Conservation (phyloP, 768 basidiomycete species). For the Mycena galericulata region DNA sequence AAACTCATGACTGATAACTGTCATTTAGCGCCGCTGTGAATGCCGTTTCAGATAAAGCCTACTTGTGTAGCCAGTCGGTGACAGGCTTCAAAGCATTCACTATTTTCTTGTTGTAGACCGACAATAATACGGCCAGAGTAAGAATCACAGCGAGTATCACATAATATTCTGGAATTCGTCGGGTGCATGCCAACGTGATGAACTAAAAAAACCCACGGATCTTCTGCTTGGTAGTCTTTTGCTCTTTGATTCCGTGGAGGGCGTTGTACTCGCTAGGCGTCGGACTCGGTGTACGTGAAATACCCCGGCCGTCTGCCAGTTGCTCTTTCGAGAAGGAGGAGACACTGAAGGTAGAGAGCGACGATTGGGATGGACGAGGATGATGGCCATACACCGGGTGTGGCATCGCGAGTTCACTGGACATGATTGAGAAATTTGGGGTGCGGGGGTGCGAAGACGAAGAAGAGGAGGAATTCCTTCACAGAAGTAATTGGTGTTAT, state of each 20-base stretch:
- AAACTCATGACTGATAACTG: conserved; percentile 42
- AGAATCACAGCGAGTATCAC: conserved; percentile 45
- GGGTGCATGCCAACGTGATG: neutral
- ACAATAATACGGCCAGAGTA: conserved; percentile 50
- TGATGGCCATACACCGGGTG: conserved; percentile 14
- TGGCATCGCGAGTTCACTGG: conserved; percentile 11
- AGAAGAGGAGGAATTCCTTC: neutral
- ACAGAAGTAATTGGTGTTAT: neutral
- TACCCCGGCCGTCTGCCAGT: neutral
- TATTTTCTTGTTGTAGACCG: conserved; percentile 60
- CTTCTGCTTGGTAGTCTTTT: conserved; percentile 3
- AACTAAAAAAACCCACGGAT: conserved; percentile 13
- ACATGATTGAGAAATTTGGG: conserved; percentile 2
- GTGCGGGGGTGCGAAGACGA: neutral
- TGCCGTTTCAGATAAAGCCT: conserved; percentile 29
- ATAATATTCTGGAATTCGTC: conserved; percentile 33
- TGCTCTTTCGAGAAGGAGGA: neutral
- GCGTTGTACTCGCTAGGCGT: conserved; percentile 48
- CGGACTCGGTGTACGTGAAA: conserved; percentile 52
- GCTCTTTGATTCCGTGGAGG: conserved; percentile 38
- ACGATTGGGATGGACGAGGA: neutral
- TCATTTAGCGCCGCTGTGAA: conserved; percentile 27
- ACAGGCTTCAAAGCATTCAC: conserved; percentile 60
- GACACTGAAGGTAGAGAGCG: conserved; percentile 11
- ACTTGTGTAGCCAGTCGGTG: conserved; percentile 61